Conservation (phyloP, 305 asterid genomes). For the Stenogyne calaminthoides region DNA sequence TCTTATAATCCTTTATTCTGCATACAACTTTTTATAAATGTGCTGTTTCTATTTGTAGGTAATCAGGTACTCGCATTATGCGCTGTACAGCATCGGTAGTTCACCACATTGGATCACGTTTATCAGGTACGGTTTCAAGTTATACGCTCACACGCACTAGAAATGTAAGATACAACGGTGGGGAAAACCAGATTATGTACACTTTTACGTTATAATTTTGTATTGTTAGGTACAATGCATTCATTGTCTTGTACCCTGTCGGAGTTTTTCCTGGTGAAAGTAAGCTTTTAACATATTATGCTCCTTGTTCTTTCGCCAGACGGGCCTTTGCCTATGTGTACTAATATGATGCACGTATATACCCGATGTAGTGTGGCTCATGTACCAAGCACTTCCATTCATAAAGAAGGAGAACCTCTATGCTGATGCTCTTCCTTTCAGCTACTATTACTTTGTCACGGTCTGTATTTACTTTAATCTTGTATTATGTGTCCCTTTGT, state of each 20-base stretch:
- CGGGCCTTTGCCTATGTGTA: not conserved
- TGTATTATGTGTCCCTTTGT: not conserved
- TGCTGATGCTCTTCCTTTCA: constrained; percentile 65
- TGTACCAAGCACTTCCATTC: constrained; percentile 86
- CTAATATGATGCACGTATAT: constrained; percentile 9
- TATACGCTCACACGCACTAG: no score
- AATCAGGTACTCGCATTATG: constrained; percentile 80
- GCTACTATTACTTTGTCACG: constrained; percentile 59
- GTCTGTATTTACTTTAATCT: constrained; percentile 39
- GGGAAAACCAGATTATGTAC: not conserved
- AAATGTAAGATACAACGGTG: not conserved
- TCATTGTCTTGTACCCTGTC: constrained; percentile 77
- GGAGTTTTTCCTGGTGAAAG: constrained; percentile 94
- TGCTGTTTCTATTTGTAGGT: constrained; percentile 46
- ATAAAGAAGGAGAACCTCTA: constrained; percentile 66
- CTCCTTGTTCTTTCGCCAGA: not conserved
- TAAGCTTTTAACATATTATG: constrained; percentile 45
- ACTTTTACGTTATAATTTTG: constrained; percentile 5
- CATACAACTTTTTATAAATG: not conserved
- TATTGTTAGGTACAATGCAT: constrained; percentile 75
- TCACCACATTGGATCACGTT: constrained; percentile 71
- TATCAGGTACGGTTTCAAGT: constrained; percentile 56
- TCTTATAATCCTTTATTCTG: not conserved
- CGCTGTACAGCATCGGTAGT: constrained; percentile 54
- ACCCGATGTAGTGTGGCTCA: constrained; percentile 74